These are phyloP conservation scores for Diaporthe sp. DNA, from an alignment of 2,329 filamentous ascomycete species.

Conservation along the genomic window DNA sequence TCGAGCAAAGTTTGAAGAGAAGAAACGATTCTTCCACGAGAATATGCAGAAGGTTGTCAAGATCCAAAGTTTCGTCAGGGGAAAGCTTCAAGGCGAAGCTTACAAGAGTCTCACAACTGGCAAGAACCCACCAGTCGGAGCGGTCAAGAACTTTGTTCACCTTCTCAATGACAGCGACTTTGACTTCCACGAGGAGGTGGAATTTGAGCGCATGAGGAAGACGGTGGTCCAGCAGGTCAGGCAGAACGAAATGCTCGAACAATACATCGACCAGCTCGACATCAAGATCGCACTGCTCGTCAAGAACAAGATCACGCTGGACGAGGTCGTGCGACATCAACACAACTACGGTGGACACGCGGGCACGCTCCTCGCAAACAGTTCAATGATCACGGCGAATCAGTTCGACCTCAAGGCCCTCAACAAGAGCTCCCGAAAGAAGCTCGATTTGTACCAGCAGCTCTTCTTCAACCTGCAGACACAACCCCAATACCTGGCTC, in stretches of 20 bases:
- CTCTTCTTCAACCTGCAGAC: slow-evolving; percentile 98
- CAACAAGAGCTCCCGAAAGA: slow-evolving; percentile 95
- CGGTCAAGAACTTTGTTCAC: slow-evolving; percentile 98
- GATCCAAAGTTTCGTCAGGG: slow-evolving; percentile 95
- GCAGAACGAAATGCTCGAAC: slow-evolving; percentile 96
- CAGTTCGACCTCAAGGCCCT: slow-evolving; percentile 97
- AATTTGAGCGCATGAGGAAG: slow-evolving; percentile 95
- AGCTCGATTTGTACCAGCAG: slow-evolving; percentile 96
- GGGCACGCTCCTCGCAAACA: slow-evolving; percentile 86
- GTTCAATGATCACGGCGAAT: slow-evolving; percentile 88
- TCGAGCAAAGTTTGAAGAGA: slow-evolving; percentile 82
- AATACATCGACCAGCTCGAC: slow-evolving; percentile 98
- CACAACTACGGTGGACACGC: slow-evolving; percentile 94
- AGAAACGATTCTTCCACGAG: slow-evolving; percentile 89
- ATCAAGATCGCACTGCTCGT: slow-evolving; percentile 98
- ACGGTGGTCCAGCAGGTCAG: slow-evolving; percentile 97
- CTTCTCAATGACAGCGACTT: slow-evolving; percentile 98
- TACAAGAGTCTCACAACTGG: slow-evolving; percentile 97
- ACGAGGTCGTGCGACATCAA: slow-evolving; percentile 97
- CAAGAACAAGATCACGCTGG: slow-evolving; percentile 99
- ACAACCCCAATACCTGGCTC: slow-evolving; percentile 92
- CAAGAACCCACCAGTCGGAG: slow-evolving; percentile 96
- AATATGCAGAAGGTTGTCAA: slow-evolving; percentile 99
- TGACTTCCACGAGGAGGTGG: slow-evolving; percentile 98
- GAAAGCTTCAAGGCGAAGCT: slow-evolving; percentile 94